A percentile compares a stretch with the other conserved stretches of the same genome.
These are phyloP conservation scores for Phoma sp. DNA, from an alignment of 2,329 filamentous ascomycete species.

Conservation along the genomic window DNA sequence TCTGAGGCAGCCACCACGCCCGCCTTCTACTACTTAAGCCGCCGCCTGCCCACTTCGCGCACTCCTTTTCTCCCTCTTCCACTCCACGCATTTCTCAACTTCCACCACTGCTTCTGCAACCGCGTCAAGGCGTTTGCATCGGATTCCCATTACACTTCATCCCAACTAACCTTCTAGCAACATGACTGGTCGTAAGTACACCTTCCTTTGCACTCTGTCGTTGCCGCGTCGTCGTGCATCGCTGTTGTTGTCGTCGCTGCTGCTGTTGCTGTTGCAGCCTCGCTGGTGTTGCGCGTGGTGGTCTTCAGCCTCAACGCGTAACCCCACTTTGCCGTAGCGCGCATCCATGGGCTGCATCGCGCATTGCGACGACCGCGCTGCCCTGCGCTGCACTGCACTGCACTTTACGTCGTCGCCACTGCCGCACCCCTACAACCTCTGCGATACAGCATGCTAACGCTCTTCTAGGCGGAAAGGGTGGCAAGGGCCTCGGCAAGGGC, in stretches of 20 bases:
- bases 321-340: constrained; percentile 22
- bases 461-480: constrained; percentile 58
- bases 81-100: constrained; percentile 22
- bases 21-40: constrained; percentile 28
- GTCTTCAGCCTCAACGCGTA: constrained; percentile 29
- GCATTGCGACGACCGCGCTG: constrained; percentile 10
- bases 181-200: constrained; percentile 54
- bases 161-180: constrained; percentile 35
- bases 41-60: constrained; percentile 20
- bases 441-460: constrained; percentile 39
- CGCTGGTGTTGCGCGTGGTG: constrained; percentile 29
- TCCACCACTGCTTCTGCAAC: constrained; percentile 2
- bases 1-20: constrained; percentile 29
- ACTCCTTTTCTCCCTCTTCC: constrained; percentile 12
- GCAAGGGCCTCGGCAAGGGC: constrained; percentile 62
- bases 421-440: constrained; percentile 6
- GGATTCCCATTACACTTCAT: constrained; percentile 7
- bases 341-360: background rate
- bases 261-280: constrained; percentile 12
- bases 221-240: constrained; percentile 19
- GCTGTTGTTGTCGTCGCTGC: constrained; percentile 9
- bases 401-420: constrained; percentile 15
- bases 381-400: constrained; percentile 16
- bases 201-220: constrained; percentile 16
- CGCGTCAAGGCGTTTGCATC: constrained; percentile 9